Base-by-base conservation (phyloP, 2,329 filamentous ascomycete species). In the Davidsoniella eucalypti region DNA sequence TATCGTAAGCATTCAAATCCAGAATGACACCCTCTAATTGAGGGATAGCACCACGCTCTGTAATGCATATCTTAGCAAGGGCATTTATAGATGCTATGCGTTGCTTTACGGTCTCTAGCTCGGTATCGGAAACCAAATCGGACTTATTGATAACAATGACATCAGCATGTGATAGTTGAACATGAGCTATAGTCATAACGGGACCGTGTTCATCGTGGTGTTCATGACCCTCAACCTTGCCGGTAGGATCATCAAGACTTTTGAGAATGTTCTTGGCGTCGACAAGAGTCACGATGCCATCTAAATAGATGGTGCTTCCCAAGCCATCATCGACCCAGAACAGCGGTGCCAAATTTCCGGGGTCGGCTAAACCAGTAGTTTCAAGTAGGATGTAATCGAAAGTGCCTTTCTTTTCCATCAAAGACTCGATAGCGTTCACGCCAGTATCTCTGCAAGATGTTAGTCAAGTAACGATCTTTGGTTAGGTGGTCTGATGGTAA, bases 351-450 rank as follows among this genome's bases (percentile, higher is more conserved):
- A 98, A 79, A 59, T 96, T 96, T 1, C 92, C 92, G 0, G 92
- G 92, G 60, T 98, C 90, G 4, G 92, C 92, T 5, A 98, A 73
- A 0, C 92, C 92, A 0, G 92, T 96, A 0, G 92, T 98, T 64
- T 98, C 92, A 1, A 98, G 78, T 2, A 98, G 75, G 56, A 98
- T 96, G 67, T 96, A 98, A 67, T 98, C 92, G 61, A 98, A 98
- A 4, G 82, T 81, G 46, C 90, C 90, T 56, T 85, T 86, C 59
- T 87, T 87, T 56, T 88, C 85, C 86, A 98, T 96, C 2, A 98
- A 70, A 1, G 86, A 86, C 67, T 98, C 92, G 50, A 98, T 94
- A 36, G 92, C 92, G 57, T 86, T 86, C 37, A 98, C 90, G 10
- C 92, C 92, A 0, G 83, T 80, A 63, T 98, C 92, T 67, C 84